phyloP scores from a whole-genome alignment of 2,329 filamentous ascomycete species.

The Lecanoromycetidae sp. region DNA sequence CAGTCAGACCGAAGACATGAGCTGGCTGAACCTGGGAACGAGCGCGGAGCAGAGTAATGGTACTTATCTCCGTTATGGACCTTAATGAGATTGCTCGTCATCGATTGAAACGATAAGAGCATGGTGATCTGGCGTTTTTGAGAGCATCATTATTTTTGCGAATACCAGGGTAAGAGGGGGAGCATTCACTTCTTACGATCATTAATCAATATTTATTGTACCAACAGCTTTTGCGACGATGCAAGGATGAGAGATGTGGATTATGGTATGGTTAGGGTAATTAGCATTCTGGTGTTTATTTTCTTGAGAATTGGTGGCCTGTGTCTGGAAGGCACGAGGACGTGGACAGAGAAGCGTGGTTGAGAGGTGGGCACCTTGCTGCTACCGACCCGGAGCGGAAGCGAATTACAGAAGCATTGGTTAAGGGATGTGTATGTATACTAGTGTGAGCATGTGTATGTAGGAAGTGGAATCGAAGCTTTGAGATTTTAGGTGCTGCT shows the following conservation, averaged over 20 bases:
- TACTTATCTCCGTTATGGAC: slow-evolving; percentile 5
- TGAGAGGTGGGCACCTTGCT: not conserved
- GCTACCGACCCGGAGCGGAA: too few species aligned
- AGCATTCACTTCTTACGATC: slow-evolving; percentile 8
- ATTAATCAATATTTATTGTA: slow-evolving; percentile 7
- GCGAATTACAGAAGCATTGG: too few species aligned
- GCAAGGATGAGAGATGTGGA: slow-evolving; percentile 5
- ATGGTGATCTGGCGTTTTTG: slow-evolving; percentile 4
- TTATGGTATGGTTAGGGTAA: too few species aligned
- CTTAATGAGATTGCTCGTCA: not conserved
- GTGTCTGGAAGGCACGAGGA: slow-evolving; percentile 1
- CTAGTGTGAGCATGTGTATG: not conserved
- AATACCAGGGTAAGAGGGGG: not conserved
- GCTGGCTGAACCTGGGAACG: slow-evolving; percentile 18
- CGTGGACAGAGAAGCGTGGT: too few species aligned
- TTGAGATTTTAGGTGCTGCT: not conserved
- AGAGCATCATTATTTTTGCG: not conserved
- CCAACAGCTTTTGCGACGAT: slow-evolving; percentile 2
- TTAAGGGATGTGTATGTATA: too few species aligned
- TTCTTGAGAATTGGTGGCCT: not conserved
- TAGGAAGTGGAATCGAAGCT: not conserved
- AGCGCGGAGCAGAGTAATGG: slow-evolving; percentile 11
- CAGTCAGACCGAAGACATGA: slow-evolving; percentile 18
- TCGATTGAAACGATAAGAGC: not conserved
- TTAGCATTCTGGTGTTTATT: slow-evolving; percentile 10